A percentile compares a stretch with the other conserved stretches of the same genome.
phyloP scores from a whole-genome alignment of 345 rosid genomes.

The Lepidium africanum region DNA sequence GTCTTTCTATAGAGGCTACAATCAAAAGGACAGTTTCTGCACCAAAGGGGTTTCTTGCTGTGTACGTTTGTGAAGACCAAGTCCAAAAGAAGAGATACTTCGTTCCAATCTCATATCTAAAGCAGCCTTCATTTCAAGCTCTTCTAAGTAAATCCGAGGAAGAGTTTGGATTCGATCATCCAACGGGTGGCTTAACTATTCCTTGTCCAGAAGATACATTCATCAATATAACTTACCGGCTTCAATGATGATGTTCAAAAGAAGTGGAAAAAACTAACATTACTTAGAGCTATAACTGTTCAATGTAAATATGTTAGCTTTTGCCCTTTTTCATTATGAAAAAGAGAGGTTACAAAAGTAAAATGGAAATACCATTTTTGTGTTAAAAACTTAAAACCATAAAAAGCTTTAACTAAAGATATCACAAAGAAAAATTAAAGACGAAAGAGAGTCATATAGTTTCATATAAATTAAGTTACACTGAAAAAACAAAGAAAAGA shows the following conservation, averaged over 20 bases:
- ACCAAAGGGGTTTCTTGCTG: conserved; percentile 34
- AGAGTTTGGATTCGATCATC: conserved; percentile 43
- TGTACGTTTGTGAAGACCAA: conserved; percentile 38
- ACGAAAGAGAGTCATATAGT: background rate
- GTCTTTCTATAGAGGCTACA: conserved; percentile 10
- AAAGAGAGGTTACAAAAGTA: background rate
- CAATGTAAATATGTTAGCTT: background rate
- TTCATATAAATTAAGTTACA: background rate
- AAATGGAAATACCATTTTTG: background rate
- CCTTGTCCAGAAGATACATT: conserved; percentile 45
- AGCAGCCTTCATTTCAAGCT: conserved; percentile 33
- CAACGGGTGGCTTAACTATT: conserved; percentile 43
- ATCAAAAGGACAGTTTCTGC: background rate
- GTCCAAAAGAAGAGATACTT: conserved; percentile 32
- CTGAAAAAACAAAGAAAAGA: background rate
- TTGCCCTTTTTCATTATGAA: background rate
- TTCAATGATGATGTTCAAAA: conserved; percentile 15
- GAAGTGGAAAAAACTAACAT: background rate
- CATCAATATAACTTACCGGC: conserved; percentile 25
- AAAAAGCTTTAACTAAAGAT: background rate
- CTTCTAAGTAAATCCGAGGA: conserved; percentile 39
- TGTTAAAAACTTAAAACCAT: too few relatives aligned
- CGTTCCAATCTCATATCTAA: conserved; percentile 37
- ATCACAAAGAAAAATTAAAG: background rate
- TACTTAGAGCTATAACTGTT: background rate